Evolutionary conservation across 306 rosid genomes (phyloP), one percentile per base, ranked within the genome.

Genomic region (Lithocarpus polystachyus): DNA sequence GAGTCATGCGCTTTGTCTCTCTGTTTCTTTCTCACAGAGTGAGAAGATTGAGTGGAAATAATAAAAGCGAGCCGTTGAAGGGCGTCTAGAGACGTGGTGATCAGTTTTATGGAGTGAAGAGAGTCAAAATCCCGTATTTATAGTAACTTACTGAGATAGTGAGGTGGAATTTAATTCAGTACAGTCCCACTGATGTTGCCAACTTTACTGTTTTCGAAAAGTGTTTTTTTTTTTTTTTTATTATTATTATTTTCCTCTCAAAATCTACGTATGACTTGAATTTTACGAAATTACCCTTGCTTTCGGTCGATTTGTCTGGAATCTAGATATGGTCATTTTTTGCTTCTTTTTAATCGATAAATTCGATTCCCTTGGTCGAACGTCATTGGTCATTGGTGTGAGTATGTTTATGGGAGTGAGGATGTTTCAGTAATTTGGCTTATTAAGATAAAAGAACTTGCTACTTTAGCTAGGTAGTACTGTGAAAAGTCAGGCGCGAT

Each of bases 281-380:
- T 37, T 40, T 83, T 72, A 78, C 85, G 29, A 13, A 29, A 31
- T 56, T 53, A 13, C 80, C 87, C 80, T 77, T 81, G 56, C 83
- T 81, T 83, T 86, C 84, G 85, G 89, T 75, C 68, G 35, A 43
- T 74, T 72, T 80, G 79, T 59, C 75, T n/a, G 52, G 3, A 40
- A 40, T 40, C 45, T 40, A 40, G 11, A 17, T 6, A 17, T 6
- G 55, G 22, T 76, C 4, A 4, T 28, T 4, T 56, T 56, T 17
- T 56, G 14, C 3, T 48, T 48, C 17, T 48, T 48, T 48, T 48
- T 11, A 40, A 40, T 40, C 45, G 45, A 40, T 40, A 2, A 10
- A 48, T 48, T 48, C 1, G 53, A 48, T 12, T 12, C 5, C 11
- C 53, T 10, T 48, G 53, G 5, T 48, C 1, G 53, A 48, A 48